Base-by-base conservation (phyloP, 2,329 filamentous ascomycete species). In the Penicillium fuscoglaucum region DNA sequence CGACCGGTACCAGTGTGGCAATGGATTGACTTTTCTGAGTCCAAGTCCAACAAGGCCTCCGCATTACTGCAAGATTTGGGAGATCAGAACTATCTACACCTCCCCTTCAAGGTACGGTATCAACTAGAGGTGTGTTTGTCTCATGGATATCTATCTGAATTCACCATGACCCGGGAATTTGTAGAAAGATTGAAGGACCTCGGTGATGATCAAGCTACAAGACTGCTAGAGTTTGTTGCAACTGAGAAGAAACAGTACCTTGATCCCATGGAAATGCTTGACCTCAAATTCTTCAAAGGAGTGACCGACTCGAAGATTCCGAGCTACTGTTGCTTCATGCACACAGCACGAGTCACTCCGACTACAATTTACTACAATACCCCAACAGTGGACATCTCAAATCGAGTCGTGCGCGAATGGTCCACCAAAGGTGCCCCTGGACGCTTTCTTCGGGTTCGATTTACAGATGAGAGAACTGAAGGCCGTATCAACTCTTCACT, bases 121-220 rank as follows among this genome's bases (percentile, higher is more conserved):
- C 92, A 96, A 71, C 83, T 99, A 0, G 93, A 99, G 72, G 93
- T 91, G 0, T 98, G 93, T 70, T 82, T 98, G n/a, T 96, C 93
- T 0, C 85, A 89, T 29, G 87, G 87, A 0, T 80, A 86, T 26
- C 77, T 99, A 13, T 88, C 88, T 53, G 93, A 97, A 72, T 85
- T 91, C 70, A 89, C 84, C 47, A 83, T 98, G 45, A 82, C 79
- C 1, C 71, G 75, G 1, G 81, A 85, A 3, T 98, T 98, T 63
- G 76, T 96, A 2, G 71, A 80, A 29, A 82, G 77, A 43, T 80
- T 98, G 4, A 72, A 77, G 2, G 67, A 76, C 0, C 76, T 89
- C 19, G 78, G 82, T 1, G 69, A 76, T 53, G 65, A 57, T 1
- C 82, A 82, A 43, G 91, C 90, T 0, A 83, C 80, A 31, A 83